Conservation (phyloP, 257 asterid species). For the Fraxinus americana region DNA sequence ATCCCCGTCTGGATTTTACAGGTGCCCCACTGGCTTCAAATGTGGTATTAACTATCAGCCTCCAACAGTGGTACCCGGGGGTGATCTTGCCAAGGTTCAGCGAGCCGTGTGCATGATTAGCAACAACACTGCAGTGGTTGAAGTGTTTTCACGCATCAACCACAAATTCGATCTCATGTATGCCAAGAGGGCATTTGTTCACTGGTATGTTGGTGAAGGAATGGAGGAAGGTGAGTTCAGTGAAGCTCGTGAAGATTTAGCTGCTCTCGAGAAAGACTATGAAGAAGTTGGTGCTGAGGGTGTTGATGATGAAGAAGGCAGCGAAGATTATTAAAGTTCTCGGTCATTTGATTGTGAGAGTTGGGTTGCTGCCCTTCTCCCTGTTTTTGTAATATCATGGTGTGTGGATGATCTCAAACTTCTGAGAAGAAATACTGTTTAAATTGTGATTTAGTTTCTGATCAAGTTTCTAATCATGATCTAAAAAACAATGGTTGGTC, state of each 20-base stretch:
- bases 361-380: neutral
- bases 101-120: conserved; percentile 57
- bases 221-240: conserved; percentile 60
- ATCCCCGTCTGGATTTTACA: conserved; percentile 3
- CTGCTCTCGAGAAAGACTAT: conserved; percentile 52
- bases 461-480: neutral
- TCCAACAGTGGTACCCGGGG: conserved; percentile 51
- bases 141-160: conserved; percentile 49
- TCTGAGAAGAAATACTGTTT: neutral
- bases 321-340: conserved; percentile 40
- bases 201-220: conserved; percentile 57
- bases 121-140: conserved; percentile 55
- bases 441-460: neutral
- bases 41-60: conserved; percentile 57
- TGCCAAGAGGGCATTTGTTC: conserved; percentile 51
- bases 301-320: conserved; percentile 45
- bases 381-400: neutral
- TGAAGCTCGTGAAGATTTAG: conserved; percentile 56
- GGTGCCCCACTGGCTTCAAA: conserved; percentile 57
- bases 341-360: neutral
- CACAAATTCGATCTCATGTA: conserved; percentile 58
- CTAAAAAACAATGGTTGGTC: neutral
- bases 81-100: conserved; percentile 55
- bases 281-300: conserved; percentile 58
- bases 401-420: conserved; percentile 17